Percentiles rank a stretch among this genome's conserved stretches.
phyloP scores from a whole-genome alignment of 2,329 filamentous ascomycete genomes.

The Verruconis gallopava region DNA sequence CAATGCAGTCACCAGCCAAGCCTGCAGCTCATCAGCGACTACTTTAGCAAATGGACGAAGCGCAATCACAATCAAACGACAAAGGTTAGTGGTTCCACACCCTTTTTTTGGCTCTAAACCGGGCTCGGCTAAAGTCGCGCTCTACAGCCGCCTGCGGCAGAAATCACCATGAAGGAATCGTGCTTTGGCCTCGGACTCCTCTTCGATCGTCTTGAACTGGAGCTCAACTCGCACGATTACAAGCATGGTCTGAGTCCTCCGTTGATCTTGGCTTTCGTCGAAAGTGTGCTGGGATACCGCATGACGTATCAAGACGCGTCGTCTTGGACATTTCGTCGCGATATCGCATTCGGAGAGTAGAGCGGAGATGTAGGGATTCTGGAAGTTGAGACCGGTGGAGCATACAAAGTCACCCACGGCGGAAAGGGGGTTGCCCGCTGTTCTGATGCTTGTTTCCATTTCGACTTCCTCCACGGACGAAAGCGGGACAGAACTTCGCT shows the following conservation, averaged over 20 bases:
- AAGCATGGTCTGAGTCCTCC: slow-evolving; percentile 28
- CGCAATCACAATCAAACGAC: slow-evolving; percentile 28
- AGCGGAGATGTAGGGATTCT: no score
- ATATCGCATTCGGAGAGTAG: not conserved
- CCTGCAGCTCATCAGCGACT: slow-evolving; percentile 32
- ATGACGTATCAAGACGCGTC: slow-evolving; percentile 9
- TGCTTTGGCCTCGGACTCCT: slow-evolving; percentile 33
- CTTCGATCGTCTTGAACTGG: slow-evolving; percentile 33
- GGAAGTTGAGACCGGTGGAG: no score
- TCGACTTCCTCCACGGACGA: no score
- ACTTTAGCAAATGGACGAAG: slow-evolving; percentile 36
- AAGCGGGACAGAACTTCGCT: no score
- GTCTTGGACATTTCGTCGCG: slow-evolving; percentile 1
- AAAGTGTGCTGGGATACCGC: slow-evolving; percentile 36
- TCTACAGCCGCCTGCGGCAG: slow-evolving; percentile 29
- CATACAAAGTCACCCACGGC: no score
- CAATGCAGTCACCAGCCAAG: slow-evolving; percentile 37
- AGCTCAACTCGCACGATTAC: slow-evolving; percentile 21
- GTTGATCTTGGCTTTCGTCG: slow-evolving; percentile 34
- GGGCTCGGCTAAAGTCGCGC: not conserved
- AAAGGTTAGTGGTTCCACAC: no score
- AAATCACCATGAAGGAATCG: slow-evolving; percentile 31
- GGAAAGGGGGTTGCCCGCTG: no score
- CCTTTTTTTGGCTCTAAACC: slow-evolving; percentile 11
- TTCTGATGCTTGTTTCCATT: no score